These are phyloP conservation scores for Neospermospora avenae DNA, from an alignment of 2,329 filamentous ascomycete species.

Conservation along the genomic window DNA sequence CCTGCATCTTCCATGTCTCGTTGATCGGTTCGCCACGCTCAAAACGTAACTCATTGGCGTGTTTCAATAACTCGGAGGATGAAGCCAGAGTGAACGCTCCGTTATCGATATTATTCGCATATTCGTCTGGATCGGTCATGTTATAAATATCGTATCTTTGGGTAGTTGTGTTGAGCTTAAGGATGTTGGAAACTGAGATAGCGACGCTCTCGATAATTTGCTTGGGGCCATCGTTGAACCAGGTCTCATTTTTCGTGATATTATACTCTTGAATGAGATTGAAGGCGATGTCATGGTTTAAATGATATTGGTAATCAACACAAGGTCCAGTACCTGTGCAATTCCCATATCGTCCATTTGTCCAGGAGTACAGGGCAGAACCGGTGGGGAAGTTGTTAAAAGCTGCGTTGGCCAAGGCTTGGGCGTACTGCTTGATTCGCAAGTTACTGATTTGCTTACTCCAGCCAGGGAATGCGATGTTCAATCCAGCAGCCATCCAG, in stretches of 20 bases:
- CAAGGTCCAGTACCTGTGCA: conserved; percentile 62
- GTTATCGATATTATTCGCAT: conserved; percentile 47
- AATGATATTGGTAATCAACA: conserved; percentile 69
- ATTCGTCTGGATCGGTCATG: conserved; percentile 62
- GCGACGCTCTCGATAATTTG: conserved; percentile 64
- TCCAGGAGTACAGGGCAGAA: conserved; percentile 66
- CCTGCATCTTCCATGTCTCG: conserved; percentile 54
- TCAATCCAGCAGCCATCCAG: conserved; percentile 53
- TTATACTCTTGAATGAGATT: conserved; percentile 35
- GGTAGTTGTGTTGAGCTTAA: conserved; percentile 55
- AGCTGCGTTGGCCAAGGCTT: conserved; percentile 58
- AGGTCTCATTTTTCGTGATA: conserved; percentile 35
- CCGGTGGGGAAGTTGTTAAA: conserved; percentile 56
- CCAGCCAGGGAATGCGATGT: conserved; percentile 59
- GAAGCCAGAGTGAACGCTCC: conserved; percentile 60
- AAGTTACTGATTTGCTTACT: conserved; percentile 64
- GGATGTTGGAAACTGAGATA: conserved; percentile 56
- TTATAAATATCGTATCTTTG: conserved; percentile 52
- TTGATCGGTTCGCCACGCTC: conserved; percentile 40
- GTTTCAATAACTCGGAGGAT: conserved; percentile 42
- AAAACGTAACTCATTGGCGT: conserved; percentile 39
- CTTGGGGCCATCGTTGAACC: conserved; percentile 45
- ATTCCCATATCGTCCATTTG: conserved; percentile 62
- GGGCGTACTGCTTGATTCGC: conserved; percentile 53
- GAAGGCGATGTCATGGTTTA: conserved; percentile 67